Conservation (phyloP, 805 yeast species). For the Sugiyamaella americana region DNA sequence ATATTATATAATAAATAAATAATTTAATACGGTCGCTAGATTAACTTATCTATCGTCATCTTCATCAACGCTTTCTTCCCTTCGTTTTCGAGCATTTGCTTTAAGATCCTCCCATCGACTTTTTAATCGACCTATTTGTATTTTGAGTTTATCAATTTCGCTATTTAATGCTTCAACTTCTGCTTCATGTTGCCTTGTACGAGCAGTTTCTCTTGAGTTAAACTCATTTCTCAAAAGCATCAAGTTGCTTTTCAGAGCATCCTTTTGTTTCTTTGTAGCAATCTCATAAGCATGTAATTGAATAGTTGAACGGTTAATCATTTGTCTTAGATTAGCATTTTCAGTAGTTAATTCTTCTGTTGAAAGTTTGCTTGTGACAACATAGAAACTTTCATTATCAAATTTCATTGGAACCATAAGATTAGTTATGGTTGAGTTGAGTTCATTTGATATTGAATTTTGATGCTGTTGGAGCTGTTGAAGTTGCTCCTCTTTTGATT, state of each 20-base stretch:
- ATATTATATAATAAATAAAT: too few relatives aligned
- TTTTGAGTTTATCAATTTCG: conserved; percentile 43
- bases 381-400: conserved; percentile 28
- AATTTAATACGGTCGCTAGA: too few relatives aligned
- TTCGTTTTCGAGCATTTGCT: conserved; percentile 54
- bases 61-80: conserved; percentile 24
- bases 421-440: background rate
- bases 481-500: conserved; percentile 13
- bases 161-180: conserved; percentile 34
- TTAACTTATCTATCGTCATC: conserved; percentile 3
- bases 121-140: conserved; percentile 46
- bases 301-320: conserved; percentile 23
- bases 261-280: conserved; percentile 28
- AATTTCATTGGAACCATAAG: conserved; percentile 3
- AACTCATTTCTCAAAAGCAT: conserved; percentile 35
- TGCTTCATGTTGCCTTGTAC: conserved; percentile 32
- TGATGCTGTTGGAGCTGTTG: background rate
- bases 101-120: conserved; percentile 63
- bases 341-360: conserved; percentile 31
- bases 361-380: conserved; percentile 31
- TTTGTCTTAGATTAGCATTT: conserved; percentile 31
- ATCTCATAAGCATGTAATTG: conserved; percentile 27
- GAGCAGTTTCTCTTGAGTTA: conserved; percentile 34
- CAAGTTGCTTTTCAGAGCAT: conserved; percentile 27
- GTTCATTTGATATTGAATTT: background rate